Evolutionary conservation across 495 filamentous ascomycete species (phyloP), one percentile per base, ranked within the genome.

Genomic region (Cenococcum geophilum): DNA sequence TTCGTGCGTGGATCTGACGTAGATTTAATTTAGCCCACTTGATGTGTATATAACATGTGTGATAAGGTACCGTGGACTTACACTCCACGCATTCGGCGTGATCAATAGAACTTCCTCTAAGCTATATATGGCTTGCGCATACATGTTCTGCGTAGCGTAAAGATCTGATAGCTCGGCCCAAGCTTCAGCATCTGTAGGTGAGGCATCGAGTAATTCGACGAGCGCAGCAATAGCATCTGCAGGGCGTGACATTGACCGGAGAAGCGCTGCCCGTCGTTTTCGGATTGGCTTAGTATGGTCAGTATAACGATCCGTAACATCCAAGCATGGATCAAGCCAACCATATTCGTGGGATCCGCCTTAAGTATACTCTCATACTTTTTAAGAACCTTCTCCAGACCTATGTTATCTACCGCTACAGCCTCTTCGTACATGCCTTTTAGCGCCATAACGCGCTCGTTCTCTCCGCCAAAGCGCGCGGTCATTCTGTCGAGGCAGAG

Each of bases 11-110:
- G 58, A 96, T 81, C 86, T 96, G 64, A 36, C 56, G 20, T 32
- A 10, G 27, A 10, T 50, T 37, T 42, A 37, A 50, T 47, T 49
- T 56, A 40, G 40, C 18, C n/a, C 50, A 48, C 36, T 16, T 34
- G 4, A 34, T 16, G 27, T 20, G 9, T n/a, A 6, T 12, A 35
- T n/a, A 42, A 1, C 5, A 48, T 53, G 12, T 58, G 6, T 16
- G 18, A 35, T 16, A 22, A 36, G 53, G 1, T 12, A 9, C 23
- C 25, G 20, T 18, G 18, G 4, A 76, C 87, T 66, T 73, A 93
- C 90, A 79, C 90, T 97, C 89, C 95, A 98, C 27, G 93, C 89
- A 77, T 95, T 91, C 10, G 93, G 92, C n/a, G 83, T 82, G 60
- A 95, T 79, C 37, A 97, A 75, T 35, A 98, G 71, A 43, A 93